Conservation (phyloP, 768 basidiomycete species). For the Lanmaoa pseudosensibilis region DNA sequence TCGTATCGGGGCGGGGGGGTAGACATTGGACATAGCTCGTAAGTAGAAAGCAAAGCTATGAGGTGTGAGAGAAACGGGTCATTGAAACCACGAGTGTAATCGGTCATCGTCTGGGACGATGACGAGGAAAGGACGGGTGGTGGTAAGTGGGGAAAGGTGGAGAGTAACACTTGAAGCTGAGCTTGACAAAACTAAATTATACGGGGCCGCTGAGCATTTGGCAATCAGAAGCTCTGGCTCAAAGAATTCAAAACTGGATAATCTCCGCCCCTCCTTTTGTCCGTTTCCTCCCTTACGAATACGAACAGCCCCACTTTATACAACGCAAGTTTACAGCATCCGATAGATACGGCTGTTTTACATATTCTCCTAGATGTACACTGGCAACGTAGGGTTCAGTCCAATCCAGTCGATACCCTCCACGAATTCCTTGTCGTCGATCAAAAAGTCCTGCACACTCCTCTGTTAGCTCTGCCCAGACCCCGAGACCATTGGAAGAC, state of each 20-base stretch:
- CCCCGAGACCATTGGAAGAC: background rate
- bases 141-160: slow-evolving; percentile 1
- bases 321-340: background rate
- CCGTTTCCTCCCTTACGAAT: background rate
- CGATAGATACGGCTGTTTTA: slow-evolving; percentile 7
- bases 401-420: slow-evolving; percentile 71
- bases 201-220: background rate
- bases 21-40: slow-evolving; percentile 52
- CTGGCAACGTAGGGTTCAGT: slow-evolving; percentile 74
- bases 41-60: slow-evolving; percentile 56
- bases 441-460: slow-evolving; percentile 70
- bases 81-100: slow-evolving; percentile 19
- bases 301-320: background rate
- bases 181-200: slow-evolving; percentile 6
- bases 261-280: slow-evolving; percentile 20
- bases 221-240: no score
- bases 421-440: slow-evolving; percentile 73
- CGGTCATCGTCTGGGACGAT: slow-evolving; percentile 32
- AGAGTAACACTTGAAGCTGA: background rate
- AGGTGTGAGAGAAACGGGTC: slow-evolving; percentile 54
- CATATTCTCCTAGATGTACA: slow-evolving; percentile 56
- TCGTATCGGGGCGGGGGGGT: slow-evolving; percentile 54
- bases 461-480: slow-evolving; percentile 9
- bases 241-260: background rate
- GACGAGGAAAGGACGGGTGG: slow-evolving; percentile 2